These are phyloP conservation scores for Leishmania guyanensis DNA, from an alignment of 208 protist genomes.

Conservation along the genomic window DNA sequence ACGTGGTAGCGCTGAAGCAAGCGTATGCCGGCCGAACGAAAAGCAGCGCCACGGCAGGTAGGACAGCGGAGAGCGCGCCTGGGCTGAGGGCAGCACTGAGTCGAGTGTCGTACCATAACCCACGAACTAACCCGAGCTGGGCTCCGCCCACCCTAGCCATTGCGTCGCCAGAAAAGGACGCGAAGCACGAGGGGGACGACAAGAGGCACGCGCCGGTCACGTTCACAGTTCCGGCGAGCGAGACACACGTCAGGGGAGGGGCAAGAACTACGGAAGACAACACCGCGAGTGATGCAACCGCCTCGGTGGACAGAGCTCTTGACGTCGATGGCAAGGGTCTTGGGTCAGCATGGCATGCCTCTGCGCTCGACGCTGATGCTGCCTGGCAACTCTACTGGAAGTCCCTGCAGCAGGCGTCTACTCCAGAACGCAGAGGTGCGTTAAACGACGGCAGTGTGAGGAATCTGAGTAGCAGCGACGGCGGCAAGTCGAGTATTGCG, in stretches of 20 bases:
- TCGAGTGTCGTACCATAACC: slow-evolving; percentile 85
- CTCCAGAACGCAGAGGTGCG: neutral
- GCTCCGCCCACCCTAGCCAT: slow-evolving; percentile 61
- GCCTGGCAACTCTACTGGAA: slow-evolving; percentile 25
- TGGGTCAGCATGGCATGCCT: neutral
- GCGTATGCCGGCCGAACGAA: slow-evolving; percentile 10
- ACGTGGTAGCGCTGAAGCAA: slow-evolving; percentile 65
- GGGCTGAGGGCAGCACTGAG: slow-evolving; percentile 46
- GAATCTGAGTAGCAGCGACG: neutral
- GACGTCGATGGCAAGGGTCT: neutral
- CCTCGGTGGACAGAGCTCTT: neutral
- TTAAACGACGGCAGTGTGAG: neutral
- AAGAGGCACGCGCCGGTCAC: neutral
- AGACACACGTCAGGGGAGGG: neutral
- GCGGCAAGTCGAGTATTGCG: neutral
- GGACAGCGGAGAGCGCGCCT: slow-evolving; percentile 2
- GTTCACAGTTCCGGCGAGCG: neutral
- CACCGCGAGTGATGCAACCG: neutral
- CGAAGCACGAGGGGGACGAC: neutral
- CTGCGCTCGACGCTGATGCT: slow-evolving; percentile 9
- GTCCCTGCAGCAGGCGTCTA: slow-evolving; percentile 4
- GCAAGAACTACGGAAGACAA: neutral
- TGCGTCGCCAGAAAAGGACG: neutral
- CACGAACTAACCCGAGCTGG: slow-evolving; percentile 72
- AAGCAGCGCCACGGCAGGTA: neutral